Evolutionary conservation across 257 asterid species (phyloP).

Genomic region (Datura wrightii): DNA sequence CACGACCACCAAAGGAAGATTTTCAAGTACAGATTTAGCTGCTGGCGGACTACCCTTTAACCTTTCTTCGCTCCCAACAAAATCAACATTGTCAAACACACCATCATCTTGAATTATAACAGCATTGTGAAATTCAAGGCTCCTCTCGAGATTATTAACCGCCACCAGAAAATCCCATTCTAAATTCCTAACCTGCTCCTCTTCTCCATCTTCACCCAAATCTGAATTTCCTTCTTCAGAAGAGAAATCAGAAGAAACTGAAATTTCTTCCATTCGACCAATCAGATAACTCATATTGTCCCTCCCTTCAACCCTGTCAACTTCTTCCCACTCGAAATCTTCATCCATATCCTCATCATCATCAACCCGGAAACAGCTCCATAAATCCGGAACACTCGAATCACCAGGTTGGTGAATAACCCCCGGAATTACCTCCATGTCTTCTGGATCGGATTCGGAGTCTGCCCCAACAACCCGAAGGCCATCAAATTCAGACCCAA

Average conservation of each 20-base stretch:
- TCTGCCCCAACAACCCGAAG: slow-evolving; percentile 9
- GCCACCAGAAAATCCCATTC: slow-evolving; percentile 91
- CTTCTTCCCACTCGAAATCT: not conserved
- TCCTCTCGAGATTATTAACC: slow-evolving; percentile 59
- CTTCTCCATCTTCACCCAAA: slow-evolving; percentile 43
- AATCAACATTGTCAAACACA: slow-evolving; percentile 61
- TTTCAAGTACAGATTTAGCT: slow-evolving; percentile 69
- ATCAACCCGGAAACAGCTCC: not conserved
- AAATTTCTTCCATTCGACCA: slow-evolving; percentile 23
- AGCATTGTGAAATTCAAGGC: slow-evolving; percentile 50
- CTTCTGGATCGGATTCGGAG: slow-evolving; percentile 11
- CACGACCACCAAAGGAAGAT: slow-evolving; percentile 59
- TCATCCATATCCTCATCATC: not conserved
- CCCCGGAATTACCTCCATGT: not conserved
- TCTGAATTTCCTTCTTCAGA: not conserved
- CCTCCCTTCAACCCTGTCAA: not conserved
- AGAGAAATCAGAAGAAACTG: not conserved
- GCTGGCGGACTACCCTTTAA: slow-evolving; percentile 91
- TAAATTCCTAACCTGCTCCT: slow-evolving; percentile 47
- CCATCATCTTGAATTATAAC: slow-evolving; percentile 50
- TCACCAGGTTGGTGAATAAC: not conserved
- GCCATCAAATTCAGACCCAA: not conserved
- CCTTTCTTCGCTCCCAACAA: slow-evolving; percentile 60
- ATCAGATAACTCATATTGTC: not conserved
- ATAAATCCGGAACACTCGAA: not conserved